phyloP scores from a whole-genome alignment of 495 filamentous ascomycete species.

The Friedmanniomyces endolithicus region DNA sequence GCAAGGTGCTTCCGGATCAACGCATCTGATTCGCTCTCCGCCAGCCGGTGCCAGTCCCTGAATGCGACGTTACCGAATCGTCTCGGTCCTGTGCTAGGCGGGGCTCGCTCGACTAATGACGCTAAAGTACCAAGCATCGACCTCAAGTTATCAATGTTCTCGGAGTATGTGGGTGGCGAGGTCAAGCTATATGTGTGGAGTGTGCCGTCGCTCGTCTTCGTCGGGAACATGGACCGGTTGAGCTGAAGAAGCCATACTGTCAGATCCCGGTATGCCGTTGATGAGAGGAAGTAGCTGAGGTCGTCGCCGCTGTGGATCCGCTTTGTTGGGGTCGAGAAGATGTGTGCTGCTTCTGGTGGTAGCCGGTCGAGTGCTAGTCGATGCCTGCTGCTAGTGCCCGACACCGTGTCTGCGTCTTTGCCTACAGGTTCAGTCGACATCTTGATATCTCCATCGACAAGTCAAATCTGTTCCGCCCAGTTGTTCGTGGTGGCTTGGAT shows the following conservation, averaged over 20 bases:
- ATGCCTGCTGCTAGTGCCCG: neutral
- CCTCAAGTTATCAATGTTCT: constrained; percentile 52
- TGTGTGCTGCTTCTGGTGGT: constrained; percentile 21
- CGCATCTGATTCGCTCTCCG: constrained; percentile 41
- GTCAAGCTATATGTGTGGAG: constrained; percentile 25
- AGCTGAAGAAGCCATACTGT: constrained; percentile 79
- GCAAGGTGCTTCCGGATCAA: constrained; percentile 38
- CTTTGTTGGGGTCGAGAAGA: constrained; percentile 51
- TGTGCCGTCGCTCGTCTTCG: constrained; percentile 31
- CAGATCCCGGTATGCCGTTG: constrained; percentile 73
- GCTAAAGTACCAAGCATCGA: constrained; percentile 48
- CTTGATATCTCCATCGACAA: neutral
- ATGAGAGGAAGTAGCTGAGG: constrained; percentile 61
- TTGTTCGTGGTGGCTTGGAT: too few species aligned
- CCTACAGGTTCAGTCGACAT: too few species aligned
- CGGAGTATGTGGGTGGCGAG: constrained; percentile 34
- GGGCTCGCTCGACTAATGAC: constrained; percentile 59
- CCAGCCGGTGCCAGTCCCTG: constrained; percentile 61
- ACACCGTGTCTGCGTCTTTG: neutral
- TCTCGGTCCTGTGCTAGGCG: constrained; percentile 71
- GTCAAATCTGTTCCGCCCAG: neutral
- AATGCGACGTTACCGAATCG: constrained; percentile 89
- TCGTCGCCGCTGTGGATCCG: constrained; percentile 70
- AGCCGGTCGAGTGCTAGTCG: neutral
- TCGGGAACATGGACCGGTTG: constrained; percentile 75